phyloP scores from a whole-genome alignment of 163 green algal species.

The Chlorella variabilis region DNA sequence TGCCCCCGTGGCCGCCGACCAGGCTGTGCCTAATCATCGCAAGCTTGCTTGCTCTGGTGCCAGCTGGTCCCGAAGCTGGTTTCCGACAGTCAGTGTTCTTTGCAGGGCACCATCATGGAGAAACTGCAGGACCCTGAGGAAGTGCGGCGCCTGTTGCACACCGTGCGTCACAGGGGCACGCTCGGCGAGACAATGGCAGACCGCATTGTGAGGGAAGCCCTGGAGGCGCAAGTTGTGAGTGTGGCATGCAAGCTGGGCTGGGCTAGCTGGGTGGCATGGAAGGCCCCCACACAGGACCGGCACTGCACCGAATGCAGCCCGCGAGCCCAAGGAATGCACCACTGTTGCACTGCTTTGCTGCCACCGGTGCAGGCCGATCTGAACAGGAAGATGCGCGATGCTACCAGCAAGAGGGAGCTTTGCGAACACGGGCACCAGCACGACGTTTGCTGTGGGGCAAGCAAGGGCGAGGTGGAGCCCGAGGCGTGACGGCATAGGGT shows the following conservation, averaged over 20 bases:
- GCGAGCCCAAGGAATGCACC: no score
- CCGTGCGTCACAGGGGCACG: not conserved
- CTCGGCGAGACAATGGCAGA: not conserved
- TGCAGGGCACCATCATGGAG: conserved; percentile 22
- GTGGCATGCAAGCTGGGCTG: not conserved
- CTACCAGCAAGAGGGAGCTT: not conserved
- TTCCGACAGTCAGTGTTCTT: no score
- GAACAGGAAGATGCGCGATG: not conserved
- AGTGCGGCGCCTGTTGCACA: conserved; percentile 8
- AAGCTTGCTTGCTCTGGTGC: no score
- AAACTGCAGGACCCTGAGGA: not conserved
- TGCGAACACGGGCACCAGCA: conserved; percentile 23
- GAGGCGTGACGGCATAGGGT: no score
- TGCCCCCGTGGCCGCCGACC: no score
- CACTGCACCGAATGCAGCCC: no score
- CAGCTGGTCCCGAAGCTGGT: no score
- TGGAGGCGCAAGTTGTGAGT: conserved; percentile 13
- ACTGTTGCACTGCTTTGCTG: no score
- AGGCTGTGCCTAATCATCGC: no score
- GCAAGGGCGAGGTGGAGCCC: not conserved
- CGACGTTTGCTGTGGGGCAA: conserved; percentile 6
- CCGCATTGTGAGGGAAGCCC: not conserved
- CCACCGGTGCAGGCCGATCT: conserved; percentile 16
- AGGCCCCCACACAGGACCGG: not conserved
- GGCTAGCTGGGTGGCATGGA: no score